These are phyloP conservation scores for Saccharomycopsis capsularis DNA, from an alignment of 805 yeast genomes.

Conservation along the genomic window DNA sequence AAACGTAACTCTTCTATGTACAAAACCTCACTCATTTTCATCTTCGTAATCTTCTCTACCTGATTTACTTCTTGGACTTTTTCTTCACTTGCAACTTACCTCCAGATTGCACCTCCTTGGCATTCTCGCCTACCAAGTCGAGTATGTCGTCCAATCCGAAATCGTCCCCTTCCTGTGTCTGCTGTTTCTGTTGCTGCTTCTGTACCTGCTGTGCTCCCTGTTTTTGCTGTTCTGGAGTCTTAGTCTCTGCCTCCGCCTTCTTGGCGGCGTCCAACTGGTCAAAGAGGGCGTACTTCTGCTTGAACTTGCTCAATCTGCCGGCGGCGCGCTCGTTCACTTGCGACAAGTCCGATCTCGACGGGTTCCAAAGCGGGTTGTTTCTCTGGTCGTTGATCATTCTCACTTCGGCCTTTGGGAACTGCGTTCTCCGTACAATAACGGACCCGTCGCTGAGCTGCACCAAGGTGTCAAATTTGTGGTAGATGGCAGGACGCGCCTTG, in stretches of 20 bases:
- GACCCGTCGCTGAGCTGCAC: conserved; percentile 96
- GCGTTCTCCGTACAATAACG: conserved; percentile 74
- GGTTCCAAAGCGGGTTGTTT: conserved; percentile 83
- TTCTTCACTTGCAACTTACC: conserved; percentile 45
- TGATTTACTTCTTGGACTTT: conserved; percentile 33
- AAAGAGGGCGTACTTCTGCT: conserved; percentile 53
- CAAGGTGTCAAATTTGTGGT: conserved; percentile 77
- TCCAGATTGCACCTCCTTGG: conserved; percentile 47
- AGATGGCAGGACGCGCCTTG: conserved; percentile 88
- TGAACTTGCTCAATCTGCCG: conserved; percentile 72
- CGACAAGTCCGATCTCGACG: conserved; percentile 68
- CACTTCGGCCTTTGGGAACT: conserved; percentile 80
- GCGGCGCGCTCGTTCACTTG: conserved; percentile 76
- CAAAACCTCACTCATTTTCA: no score
- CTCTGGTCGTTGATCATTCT: conserved; percentile 86
- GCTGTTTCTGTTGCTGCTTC: conserved; percentile 27
- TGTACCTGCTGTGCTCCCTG: conserved; percentile 8
- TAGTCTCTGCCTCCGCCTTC: conserved; percentile 12
- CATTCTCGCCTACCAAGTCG: conserved; percentile 54
- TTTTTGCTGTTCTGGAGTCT: conserved; percentile 1
- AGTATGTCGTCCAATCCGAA: conserved; percentile 42
- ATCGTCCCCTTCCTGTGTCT: conserved; percentile 26
- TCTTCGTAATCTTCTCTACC: no score
- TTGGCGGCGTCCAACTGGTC: conserved; percentile 29
- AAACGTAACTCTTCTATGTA: no score